Conservation (phyloP, 768 basidiomycete genomes). For the Cystofilobasidium capitatum region DNA sequence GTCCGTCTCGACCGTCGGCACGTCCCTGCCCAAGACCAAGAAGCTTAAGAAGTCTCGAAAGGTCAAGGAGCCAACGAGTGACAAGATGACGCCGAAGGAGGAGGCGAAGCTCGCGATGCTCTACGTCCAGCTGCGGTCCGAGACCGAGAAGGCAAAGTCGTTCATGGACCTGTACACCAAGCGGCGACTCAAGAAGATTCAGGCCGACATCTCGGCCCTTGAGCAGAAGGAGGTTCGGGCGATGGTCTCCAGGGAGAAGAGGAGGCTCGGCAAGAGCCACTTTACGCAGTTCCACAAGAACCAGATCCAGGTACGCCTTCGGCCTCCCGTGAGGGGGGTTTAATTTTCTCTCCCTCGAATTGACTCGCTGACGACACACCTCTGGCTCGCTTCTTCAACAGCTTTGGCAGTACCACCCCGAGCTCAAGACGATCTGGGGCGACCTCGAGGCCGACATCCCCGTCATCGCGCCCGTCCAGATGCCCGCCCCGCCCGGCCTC, state of each 20-base stretch:
- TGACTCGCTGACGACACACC: conserved; percentile 24
- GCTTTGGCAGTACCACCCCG: conserved; percentile 57
- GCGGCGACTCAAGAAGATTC: not conserved
- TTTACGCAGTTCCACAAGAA: conserved; percentile 49
- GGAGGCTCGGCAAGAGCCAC: conserved; percentile 55
- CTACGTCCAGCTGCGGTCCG: not conserved
- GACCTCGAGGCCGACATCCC: conserved; percentile 57
- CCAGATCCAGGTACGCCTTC: conserved; percentile 44
- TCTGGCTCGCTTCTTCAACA: conserved; percentile 5
- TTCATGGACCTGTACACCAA: not conserved
- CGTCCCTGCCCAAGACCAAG: not conserved
- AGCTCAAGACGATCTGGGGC: conserved; percentile 77
- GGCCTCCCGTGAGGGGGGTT: no score
- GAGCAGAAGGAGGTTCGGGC: conserved; percentile 21
- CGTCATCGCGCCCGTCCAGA: conserved; percentile 56
- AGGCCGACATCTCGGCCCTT: conserved; percentile 20
- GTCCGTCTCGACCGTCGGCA: not conserved
- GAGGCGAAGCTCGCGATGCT: not conserved
- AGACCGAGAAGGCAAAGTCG: not conserved
- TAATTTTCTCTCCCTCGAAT: conserved; percentile 1
- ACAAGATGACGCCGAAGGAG: not conserved
- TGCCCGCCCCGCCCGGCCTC: conserved; percentile 69
- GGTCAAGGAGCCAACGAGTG: not conserved
- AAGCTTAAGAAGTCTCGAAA: no score
- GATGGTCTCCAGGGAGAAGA: conserved; percentile 41